Percentiles rank a stretch among this genome's conserved stretches.
These are phyloP conservation scores for Colletotrichum limetticola DNA, from an alignment of 2,329 filamentous ascomycete species.

Conservation along the genomic window DNA sequence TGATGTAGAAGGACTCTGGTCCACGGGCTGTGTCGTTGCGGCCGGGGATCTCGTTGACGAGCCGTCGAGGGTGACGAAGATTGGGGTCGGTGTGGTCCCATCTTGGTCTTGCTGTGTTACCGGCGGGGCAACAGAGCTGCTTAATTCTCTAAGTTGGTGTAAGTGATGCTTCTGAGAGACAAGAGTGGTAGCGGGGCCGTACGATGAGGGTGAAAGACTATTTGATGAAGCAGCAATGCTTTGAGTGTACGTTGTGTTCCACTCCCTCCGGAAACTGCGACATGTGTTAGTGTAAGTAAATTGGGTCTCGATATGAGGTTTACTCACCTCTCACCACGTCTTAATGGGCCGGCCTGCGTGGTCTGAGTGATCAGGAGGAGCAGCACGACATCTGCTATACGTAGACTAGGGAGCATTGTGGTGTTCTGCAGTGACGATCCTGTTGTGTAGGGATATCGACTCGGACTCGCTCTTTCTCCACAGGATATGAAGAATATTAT, in stretches of 20 bases:
- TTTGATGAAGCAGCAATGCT: background rate
- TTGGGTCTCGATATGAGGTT: background rate
- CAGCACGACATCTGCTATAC: conserved; percentile 25
- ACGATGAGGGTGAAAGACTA: conserved; percentile 3
- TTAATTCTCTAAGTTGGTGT: background rate
- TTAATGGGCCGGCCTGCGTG: conserved; percentile 36
- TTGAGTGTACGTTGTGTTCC: conserved; percentile 21
- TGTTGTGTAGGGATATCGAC: background rate
- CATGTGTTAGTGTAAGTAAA: background rate
- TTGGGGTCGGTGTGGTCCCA: conserved; percentile 31
- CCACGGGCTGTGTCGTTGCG: conserved; percentile 1
- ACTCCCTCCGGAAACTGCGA: conserved; percentile 5
- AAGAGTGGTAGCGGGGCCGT: background rate
- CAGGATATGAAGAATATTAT: conserved; percentile 12
- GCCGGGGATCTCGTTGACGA: background rate
- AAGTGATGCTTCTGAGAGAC: background rate
- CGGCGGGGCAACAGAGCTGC: background rate
- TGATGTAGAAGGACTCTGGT: background rate
- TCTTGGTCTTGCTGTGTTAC: conserved; percentile 19
- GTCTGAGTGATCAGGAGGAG: conserved; percentile 30
- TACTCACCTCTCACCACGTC: conserved; percentile 27
- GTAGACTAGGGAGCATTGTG: conserved; percentile 13
- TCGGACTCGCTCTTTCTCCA: background rate
- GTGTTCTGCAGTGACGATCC: background rate
- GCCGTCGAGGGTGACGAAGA: conserved; percentile 32